Percentiles rank a stretch among this genome's conserved stretches.
These are phyloP conservation scores for Exophiala alcalophila DNA, from an alignment of 2,329 filamentous ascomycete genomes.

Conservation along the genomic window DNA sequence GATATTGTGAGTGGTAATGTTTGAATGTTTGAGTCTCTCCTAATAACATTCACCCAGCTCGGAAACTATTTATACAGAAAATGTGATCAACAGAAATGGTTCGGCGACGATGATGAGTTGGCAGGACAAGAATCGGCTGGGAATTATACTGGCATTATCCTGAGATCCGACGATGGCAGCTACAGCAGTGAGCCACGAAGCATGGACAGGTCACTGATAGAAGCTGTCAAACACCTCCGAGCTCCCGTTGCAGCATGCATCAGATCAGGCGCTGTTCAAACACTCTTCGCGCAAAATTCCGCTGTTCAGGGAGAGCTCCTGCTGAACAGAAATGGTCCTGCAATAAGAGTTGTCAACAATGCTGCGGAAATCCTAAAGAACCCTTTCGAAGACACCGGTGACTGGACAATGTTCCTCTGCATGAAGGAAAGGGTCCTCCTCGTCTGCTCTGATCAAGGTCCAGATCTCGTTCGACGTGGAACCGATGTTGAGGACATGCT, in stretches of 20 bases:
- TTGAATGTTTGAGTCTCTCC: not conserved
- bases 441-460: too few relatives aligned
- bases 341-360: not conserved
- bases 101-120: constrained; percentile 60
- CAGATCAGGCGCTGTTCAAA: constrained; percentile 74
- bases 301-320: not conserved
- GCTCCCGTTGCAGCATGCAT: constrained; percentile 75
- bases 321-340: not conserved
- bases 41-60: not conserved
- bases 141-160: constrained; percentile 55
- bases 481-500: not conserved
- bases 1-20: not conserved
- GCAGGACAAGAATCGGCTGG: not conserved
- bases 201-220: constrained; percentile 60
- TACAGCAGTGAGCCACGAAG: constrained; percentile 55
- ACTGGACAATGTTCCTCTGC: too few relatives aligned
- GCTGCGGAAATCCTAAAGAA: too few relatives aligned
- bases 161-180: constrained; percentile 41
- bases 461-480: not conserved
- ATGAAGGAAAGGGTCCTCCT: too few relatives aligned
- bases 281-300: constrained; percentile 57
- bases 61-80: constrained; percentile 76
- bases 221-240: constrained; percentile 64
- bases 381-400: too few relatives aligned
- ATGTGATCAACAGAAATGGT: constrained; percentile 71